A percentile compares a stretch with the other conserved stretches of the same genome.
Conservation (phyloP, 2,329 filamentous ascomycete genomes). For the Fusarium phyllophilum region DNA sequence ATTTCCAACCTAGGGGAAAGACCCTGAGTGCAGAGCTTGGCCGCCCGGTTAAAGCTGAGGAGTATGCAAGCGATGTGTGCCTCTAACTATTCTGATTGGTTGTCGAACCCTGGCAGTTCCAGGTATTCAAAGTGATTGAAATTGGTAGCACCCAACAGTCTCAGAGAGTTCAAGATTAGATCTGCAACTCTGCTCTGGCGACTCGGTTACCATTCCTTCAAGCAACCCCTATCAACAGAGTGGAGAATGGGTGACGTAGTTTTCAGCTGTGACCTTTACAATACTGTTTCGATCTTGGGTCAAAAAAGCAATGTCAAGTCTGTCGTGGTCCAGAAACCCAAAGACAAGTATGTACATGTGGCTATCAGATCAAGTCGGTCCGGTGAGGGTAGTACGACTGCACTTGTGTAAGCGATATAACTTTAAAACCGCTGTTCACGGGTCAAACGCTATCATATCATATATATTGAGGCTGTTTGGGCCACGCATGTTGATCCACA, state of each 20-base stretch:
- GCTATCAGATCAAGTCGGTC: neutral
- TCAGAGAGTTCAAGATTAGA: constrained; percentile 27
- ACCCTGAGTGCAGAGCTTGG: neutral
- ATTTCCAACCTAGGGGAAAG: neutral
- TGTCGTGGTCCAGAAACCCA: constrained; percentile 12
- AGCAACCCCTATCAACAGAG: constrained; percentile 11
- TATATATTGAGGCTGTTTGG: neutral
- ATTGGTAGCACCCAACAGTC: constrained; percentile 10
- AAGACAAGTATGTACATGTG: neutral
- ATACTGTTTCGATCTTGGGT: constrained; percentile 15
- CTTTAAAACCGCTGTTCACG: neutral
- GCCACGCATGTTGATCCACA: neutral
- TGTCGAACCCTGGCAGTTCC: neutral
- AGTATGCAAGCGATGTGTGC: neutral
- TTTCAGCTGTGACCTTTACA: constrained; percentile 30
- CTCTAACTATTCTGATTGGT: constrained; percentile 14
- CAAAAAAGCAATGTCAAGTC: constrained; percentile 23
- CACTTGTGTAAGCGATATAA: neutral
- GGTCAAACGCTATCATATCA: neutral
- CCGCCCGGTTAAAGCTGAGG: neutral
- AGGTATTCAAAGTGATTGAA: neutral
- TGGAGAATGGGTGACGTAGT: constrained; percentile 14
- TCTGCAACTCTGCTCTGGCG: constrained; percentile 32
- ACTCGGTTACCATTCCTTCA: constrained; percentile 38
- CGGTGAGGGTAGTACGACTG: neutral